Conservation (phyloP, 352 stramenopile species). For the Saprolegnia parasitica region DNA sequence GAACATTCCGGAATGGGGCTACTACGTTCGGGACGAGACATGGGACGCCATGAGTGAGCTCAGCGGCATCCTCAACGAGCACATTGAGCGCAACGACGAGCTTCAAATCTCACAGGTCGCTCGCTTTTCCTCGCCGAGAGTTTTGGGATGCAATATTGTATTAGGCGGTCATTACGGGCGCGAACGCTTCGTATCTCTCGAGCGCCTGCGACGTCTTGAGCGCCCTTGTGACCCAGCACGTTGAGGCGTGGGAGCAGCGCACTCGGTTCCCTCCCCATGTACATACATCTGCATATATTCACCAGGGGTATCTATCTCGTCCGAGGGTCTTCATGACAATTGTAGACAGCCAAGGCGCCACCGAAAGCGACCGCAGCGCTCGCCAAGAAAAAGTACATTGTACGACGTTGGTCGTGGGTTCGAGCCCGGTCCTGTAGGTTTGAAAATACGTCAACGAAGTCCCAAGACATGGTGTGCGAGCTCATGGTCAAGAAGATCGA, state of each 20-base stretch:
- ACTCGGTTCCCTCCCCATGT: constrained; percentile 33
- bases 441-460: constrained; percentile 67
- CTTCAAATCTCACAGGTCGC: constrained; percentile 67
- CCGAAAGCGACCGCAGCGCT: constrained; percentile 31
- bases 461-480: constrained; percentile 79
- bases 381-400: constrained; percentile 57
- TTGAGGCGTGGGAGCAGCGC: constrained; percentile 58
- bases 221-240: constrained; percentile 56
- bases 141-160: neutral
- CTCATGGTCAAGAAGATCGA: constrained; percentile 85
- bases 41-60: constrained; percentile 67
- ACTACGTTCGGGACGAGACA: constrained; percentile 66
- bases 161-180: constrained; percentile 62
- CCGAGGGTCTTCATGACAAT: neutral
- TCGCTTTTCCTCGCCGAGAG: neutral
- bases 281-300: too few species aligned
- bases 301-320: too few species aligned
- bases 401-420: neutral
- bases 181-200: constrained; percentile 64
- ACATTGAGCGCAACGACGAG: constrained; percentile 67
- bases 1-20: constrained; percentile 76
- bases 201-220: constrained; percentile 65
- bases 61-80: constrained; percentile 68
- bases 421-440: constrained; percentile 33
- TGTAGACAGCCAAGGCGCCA: constrained; percentile 6